These are phyloP conservation scores for Paramecium pentaurelia DNA, from an alignment of 73 alveolate genomes.

Conservation along the genomic window DNA sequence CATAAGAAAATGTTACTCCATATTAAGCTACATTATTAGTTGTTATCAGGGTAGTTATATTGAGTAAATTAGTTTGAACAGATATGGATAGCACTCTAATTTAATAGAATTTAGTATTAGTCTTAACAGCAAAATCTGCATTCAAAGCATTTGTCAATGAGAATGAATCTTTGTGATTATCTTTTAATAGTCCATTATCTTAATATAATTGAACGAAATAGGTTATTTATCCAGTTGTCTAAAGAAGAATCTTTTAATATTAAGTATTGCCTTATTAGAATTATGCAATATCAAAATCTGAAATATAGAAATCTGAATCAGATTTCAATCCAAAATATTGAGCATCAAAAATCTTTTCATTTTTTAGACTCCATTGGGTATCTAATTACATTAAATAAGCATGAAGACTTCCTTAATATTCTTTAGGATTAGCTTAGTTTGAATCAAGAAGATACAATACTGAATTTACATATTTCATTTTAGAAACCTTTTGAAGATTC, in stretches of 20 bases:
- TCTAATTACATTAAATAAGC: background rate
- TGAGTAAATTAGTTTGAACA: background rate
- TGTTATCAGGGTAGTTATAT: background rate
- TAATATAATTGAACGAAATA: background rate
- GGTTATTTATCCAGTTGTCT: background rate
- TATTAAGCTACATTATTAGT: constrained; percentile 6
- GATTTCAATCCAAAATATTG: background rate
- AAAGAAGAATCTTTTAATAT: background rate
- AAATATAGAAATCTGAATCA: background rate
- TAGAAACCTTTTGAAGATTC: background rate
- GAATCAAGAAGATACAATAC: background rate
- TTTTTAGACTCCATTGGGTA: background rate
- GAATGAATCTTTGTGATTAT: background rate
- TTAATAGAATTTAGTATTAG: constrained; percentile 11
- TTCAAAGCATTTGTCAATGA: background rate
- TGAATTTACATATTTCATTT: background rate
- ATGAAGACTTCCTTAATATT: background rate
- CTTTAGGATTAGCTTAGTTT: background rate
- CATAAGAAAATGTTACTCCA: background rate
- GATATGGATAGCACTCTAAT: background rate
- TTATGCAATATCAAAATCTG: constrained; percentile 32
- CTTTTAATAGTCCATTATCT: background rate
- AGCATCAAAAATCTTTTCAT: background rate
- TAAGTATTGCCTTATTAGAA: background rate
- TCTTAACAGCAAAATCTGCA: background rate